A percentile compares a stretch with the other conserved stretches of the same genome.
Conservation (phyloP, 2,329 filamentous ascomycete genomes). For the Xylaria polymorpha region DNA sequence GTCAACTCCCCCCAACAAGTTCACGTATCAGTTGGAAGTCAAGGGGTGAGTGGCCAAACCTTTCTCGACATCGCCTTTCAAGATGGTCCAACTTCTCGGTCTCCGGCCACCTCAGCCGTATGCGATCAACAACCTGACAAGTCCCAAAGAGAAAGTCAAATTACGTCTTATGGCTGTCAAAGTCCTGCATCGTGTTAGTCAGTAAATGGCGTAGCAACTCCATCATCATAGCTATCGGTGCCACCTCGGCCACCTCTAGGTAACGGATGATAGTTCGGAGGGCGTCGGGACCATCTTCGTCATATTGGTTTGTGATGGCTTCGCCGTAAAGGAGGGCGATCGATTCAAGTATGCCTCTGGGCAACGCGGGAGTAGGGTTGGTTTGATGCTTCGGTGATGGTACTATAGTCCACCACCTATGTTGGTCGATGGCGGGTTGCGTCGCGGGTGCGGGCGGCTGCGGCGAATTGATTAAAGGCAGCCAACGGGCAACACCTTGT, state of each 20-base stretch:
- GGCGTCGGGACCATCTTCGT: neutral
- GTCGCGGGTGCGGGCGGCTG: neutral
- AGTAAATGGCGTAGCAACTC: neutral
- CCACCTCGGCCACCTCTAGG: constrained; percentile 2
- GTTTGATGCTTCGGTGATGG: neutral
- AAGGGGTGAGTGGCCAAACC: neutral
- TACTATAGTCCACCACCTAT: neutral
- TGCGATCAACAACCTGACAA: neutral
- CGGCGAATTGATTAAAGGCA: neutral
- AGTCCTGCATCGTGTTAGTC: neutral
- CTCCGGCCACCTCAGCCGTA: constrained; percentile 8
- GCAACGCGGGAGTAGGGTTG: neutral
- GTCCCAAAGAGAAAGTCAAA: neutral
- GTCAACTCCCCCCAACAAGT: no score
- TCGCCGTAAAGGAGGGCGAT: neutral
- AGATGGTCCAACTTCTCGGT: neutral
- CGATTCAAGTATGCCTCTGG: neutral
- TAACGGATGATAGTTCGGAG: neutral
- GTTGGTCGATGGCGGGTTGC: neutral
- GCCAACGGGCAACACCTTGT: neutral
- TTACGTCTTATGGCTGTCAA: neutral
- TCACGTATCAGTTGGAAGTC: neutral
- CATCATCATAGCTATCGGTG: neutral
- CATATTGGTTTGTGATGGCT: neutral
- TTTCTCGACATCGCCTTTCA: neutral